Evolutionary conservation across 805 yeast species (phyloP).

Genomic region (Saccharomyces paradoxus): DNA sequence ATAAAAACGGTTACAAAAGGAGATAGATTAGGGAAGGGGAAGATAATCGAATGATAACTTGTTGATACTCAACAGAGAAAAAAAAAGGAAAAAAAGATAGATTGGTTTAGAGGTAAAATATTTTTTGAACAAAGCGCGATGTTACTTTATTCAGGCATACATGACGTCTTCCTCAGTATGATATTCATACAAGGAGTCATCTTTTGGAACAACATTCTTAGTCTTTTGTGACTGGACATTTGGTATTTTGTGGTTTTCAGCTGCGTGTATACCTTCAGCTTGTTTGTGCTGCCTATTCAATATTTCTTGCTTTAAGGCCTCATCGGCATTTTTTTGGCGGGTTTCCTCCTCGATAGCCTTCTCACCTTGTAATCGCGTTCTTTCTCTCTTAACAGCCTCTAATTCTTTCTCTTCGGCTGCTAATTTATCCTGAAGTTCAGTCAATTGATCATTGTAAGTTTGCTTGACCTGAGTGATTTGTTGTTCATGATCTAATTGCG

Average conservation of each 20-base stretch:
- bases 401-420: constrained; percentile 10
- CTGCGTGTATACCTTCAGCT: constrained; percentile 11
- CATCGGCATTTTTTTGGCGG: constrained; percentile 6
- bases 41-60: neutral
- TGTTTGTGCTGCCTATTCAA: constrained; percentile 4
- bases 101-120: neutral
- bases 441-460: constrained; percentile 13
- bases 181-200: constrained; percentile 18
- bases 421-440: constrained; percentile 6
- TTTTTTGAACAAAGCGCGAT: neutral
- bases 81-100: neutral
- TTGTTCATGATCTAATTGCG: constrained; percentile 16
- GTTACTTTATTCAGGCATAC: neutral
- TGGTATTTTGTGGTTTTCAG: constrained; percentile 1
- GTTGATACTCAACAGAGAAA: neutral
- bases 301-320: constrained; percentile 1
- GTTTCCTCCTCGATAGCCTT: constrained; percentile 11
- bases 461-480: constrained; percentile 15
- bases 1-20: neutral
- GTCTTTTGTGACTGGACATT: neutral
- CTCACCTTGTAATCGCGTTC: constrained; percentile 8
- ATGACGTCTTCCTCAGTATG: constrained; percentile 20
- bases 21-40: neutral
- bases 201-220: constrained; percentile 1
- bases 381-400: constrained; percentile 7